phyloP scores from a whole-genome alignment of 164 flowering plant species.

The Berberis vulgaris region DNA sequence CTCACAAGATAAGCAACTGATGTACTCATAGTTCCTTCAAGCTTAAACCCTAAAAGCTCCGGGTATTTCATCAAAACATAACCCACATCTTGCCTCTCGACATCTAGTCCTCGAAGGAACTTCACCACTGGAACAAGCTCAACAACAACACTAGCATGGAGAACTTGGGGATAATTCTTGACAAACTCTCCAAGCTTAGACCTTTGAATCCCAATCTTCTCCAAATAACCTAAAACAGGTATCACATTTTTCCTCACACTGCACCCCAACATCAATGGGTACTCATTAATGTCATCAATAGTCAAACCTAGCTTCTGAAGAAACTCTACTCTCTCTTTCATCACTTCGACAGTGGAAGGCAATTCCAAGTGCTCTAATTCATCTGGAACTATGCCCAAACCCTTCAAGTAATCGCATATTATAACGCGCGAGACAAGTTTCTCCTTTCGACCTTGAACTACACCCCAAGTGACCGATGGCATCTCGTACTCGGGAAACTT shows the following conservation, averaged over 20 bases:
- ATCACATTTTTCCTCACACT: no score
- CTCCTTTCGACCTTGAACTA: slow-evolving; percentile 85
- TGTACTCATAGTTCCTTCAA: no score
- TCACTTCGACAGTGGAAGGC: slow-evolving; percentile 29
- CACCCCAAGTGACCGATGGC: slow-evolving; percentile 96
- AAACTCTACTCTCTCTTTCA: slow-evolving; percentile 63
- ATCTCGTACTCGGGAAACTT: slow-evolving; percentile 83
- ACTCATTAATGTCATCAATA: no score
- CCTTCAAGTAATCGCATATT: slow-evolving; percentile 66
- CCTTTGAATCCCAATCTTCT: slow-evolving; percentile 24
- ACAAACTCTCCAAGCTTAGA: slow-evolving; percentile 71
- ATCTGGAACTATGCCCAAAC: slow-evolving; percentile 69
- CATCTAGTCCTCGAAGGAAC: slow-evolving; percentile 80
- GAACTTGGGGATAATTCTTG: slow-evolving; percentile 72
- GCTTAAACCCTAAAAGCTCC: no score
- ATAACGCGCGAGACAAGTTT: slow-evolving; percentile 79
- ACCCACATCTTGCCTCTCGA: slow-evolving; percentile 72
- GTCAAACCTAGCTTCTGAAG: slow-evolving; percentile 60
- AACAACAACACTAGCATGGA: slow-evolving; percentile 22
- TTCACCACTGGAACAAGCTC: slow-evolving; percentile 81
- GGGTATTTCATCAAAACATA: no score
- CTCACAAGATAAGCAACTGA: no score
- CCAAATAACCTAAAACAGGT: no score
- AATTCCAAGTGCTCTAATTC: slow-evolving; percentile 61
- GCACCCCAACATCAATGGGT: no score